These are phyloP conservation scores for Pulveroboletus sp. DNA, from an alignment of 1,284 basidiomycete genomes.

Conservation along the genomic window DNA sequence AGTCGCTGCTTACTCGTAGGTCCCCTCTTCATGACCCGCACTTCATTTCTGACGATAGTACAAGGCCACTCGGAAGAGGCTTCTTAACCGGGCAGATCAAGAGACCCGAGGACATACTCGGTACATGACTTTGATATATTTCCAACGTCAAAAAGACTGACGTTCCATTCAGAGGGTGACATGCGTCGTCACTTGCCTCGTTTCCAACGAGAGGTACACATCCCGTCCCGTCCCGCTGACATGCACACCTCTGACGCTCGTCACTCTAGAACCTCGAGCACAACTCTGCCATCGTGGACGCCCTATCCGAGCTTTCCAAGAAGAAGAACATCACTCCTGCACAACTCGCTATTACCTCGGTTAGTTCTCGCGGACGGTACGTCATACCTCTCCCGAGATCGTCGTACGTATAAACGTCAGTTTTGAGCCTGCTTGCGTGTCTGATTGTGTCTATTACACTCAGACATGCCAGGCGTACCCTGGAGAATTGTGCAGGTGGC, in stretches of 20 bases:
- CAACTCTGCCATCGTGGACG: slow-evolving; percentile 56
- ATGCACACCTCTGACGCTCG: not conserved
- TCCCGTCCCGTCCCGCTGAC: not conserved
- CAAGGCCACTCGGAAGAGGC: slow-evolving; percentile 58
- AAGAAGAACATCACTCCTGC: slow-evolving; percentile 52
- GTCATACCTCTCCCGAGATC: slow-evolving; percentile 35
- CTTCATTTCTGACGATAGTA: not conserved
- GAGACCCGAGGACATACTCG: slow-evolving; percentile 47
- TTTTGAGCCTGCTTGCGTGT: not conserved
- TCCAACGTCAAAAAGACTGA: not conserved
- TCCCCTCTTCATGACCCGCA: not conserved
- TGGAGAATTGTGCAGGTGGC: slow-evolving; percentile 31
- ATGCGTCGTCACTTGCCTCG: slow-evolving; percentile 26
- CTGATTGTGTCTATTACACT: not conserved
- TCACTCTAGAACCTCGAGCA: slow-evolving; percentile 44
- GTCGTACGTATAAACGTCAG: slow-evolving; percentile 20
- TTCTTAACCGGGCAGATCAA: slow-evolving; percentile 56
- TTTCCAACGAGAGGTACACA: slow-evolving; percentile 39
- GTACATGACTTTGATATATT: slow-evolving; percentile 7
- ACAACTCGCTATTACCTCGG: slow-evolving; percentile 63
- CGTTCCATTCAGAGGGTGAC: slow-evolving; percentile 27
- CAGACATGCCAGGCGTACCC: slow-evolving; percentile 31
- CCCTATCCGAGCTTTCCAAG: slow-evolving; percentile 44
- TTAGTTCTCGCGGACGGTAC: slow-evolving; percentile 35
- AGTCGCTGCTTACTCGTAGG: slow-evolving; percentile 55